These are phyloP conservation scores for Fusarium papillatum DNA, from an alignment of 2,329 filamentous ascomycete species.

Conservation along the genomic window DNA sequence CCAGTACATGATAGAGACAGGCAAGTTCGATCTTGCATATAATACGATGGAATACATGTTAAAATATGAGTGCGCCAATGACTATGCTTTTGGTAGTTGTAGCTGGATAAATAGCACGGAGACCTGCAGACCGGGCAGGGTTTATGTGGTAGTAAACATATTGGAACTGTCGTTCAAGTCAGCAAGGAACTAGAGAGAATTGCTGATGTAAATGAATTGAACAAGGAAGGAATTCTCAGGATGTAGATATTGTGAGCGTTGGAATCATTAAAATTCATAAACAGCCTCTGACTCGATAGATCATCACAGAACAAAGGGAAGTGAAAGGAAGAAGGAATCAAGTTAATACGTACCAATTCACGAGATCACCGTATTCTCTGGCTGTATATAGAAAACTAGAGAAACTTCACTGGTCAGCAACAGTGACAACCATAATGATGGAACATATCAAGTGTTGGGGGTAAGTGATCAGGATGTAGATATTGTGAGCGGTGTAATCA, in stretches of 20 bases:
- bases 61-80: not conserved
- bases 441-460: not conserved
- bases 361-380: not conserved
- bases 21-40: not conserved
- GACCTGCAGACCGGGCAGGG: too few species aligned
- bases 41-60: not conserved
- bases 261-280: slow-evolving; percentile 59
- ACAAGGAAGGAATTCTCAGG: slow-evolving; percentile 22
- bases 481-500: slow-evolving; percentile 52
- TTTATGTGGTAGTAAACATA: not conserved
- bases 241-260: slow-evolving; percentile 44
- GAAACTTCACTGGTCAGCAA: slow-evolving; percentile 14
- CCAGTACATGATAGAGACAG: not conserved
- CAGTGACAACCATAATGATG: not conserved
- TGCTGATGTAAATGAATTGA: not conserved
- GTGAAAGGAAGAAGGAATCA: not conserved
- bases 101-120: not conserved
- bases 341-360: slow-evolving; percentile 40
- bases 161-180: not conserved
- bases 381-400: not conserved
- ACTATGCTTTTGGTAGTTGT: not conserved
- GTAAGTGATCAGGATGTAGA: slow-evolving; percentile 36
- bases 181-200: not conserved
- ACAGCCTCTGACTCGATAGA: slow-evolving; percentile 59
- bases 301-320: slow-evolving; percentile 53